phyloP scores from a whole-genome alignment of 345 rosid genomes.

The Gossypium raimondii region DNA sequence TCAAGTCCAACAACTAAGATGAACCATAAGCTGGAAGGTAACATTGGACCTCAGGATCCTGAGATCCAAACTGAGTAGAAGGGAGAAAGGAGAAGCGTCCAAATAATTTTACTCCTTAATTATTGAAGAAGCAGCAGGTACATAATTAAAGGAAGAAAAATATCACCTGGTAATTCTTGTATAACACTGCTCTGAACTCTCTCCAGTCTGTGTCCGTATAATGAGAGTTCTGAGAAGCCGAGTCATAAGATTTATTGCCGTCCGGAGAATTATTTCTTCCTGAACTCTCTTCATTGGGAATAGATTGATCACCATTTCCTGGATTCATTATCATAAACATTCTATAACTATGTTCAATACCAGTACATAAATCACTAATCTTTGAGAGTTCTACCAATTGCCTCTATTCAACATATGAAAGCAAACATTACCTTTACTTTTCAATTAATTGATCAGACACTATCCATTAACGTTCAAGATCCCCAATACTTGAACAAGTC shows the following conservation, averaged over 20 bases:
- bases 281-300: constrained; percentile 49
- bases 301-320: constrained; percentile 54
- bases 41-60: not conserved
- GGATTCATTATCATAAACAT: constrained; percentile 13
- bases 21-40: not conserved
- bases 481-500: not conserved
- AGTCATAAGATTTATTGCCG: constrained; percentile 50
- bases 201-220: constrained; percentile 66
- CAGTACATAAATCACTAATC: not conserved
- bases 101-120: not conserved
- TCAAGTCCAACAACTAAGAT: not conserved
- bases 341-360: not conserved
- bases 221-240: constrained; percentile 49
- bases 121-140: not conserved
- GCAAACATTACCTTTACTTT: not conserved
- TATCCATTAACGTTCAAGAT: not conserved
- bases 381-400: not conserved
- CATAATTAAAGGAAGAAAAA: constrained; percentile 5
- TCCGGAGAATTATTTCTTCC: constrained; percentile 51
- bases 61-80: not conserved
- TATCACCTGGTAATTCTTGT: constrained; percentile 70
- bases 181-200: constrained; percentile 80
- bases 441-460: not conserved
- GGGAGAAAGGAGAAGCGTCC: not conserved
- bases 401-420: constrained; percentile 2